phyloP scores from a whole-genome alignment of 129 eudicot genomes.

The Helianthus annuus region HanXRQr2.0-SUNRISE NC_035448.2:18611401-18611900 shows the following conservation, averaged over 20 bases:
- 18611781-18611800: not conserved
- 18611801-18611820: not conserved
- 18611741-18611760: not conserved
- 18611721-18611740: not conserved
- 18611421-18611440: too few species aligned
- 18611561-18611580: too few species aligned
- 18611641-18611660: not conserved
- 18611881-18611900: constrained; percentile 87
- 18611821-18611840: constrained; percentile 72
- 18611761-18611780: not conserved
- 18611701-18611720: not conserved
- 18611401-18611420: too few species aligned
- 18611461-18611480: too few species aligned
- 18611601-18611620: not conserved
- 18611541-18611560: too few species aligned
- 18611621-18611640: constrained; percentile 4
- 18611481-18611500: too few species aligned
- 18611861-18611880: constrained; percentile 97
- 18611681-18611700: not conserved
- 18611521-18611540: too few species aligned
- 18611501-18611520: too few species aligned
- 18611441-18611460: too few species aligned
- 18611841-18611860: constrained; percentile 89
- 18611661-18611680: too few species aligned
- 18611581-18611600: too few species aligned